Base-by-base conservation (phyloP, 1,139 yeast species). In the Diutina catenulata region DNA sequence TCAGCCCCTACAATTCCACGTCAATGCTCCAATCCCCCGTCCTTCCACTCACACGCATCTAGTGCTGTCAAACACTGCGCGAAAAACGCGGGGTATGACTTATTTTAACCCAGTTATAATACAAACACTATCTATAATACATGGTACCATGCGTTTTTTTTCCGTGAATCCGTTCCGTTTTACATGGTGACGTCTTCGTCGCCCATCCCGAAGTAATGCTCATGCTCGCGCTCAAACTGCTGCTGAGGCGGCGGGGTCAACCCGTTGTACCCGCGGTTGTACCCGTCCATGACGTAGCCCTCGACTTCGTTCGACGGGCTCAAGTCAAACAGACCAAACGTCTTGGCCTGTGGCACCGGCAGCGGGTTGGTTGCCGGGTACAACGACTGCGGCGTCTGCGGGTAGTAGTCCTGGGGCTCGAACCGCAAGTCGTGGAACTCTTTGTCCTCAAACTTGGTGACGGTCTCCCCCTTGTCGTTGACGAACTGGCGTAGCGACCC, bases 401-500 rank as follows among this genome's bases (percentile, higher is more conserved):
- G 35, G 25, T 21, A 31, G 13, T 29, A 29, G 7, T 31, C 35
- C 22, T 16, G 35, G 14, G 35, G 35, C 14, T 31, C 35, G 14
- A 31, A 19, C 35, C 23, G 23, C 35, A 31, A 31, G n/a, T 31
- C 35, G 7, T 24, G 21, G 13, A 31, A 31, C 10, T 31, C 35
- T 19, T 21, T 31, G n/a, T 31, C 35, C 21, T 31, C 35, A 21
- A 31, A 31, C 24, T 18, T n/a, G 25, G 35, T 31, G 25, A 31
- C 23, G 5, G 21, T 25, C 20, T 31, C 16, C 14, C 29, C 37
- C 15, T 22, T 5, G n/a, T 10, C 24, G 13, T 36, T 23, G 3
- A 6, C 15, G 10, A 19, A 36, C 21, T 36, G 37, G 9, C 32
- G 27, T 37, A 43, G 41, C 24, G 55, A 49, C 40, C 83, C 83